Evolutionary conservation across 73 alveolate species (phyloP).

Genomic region (Stentor roeselii): DNA sequence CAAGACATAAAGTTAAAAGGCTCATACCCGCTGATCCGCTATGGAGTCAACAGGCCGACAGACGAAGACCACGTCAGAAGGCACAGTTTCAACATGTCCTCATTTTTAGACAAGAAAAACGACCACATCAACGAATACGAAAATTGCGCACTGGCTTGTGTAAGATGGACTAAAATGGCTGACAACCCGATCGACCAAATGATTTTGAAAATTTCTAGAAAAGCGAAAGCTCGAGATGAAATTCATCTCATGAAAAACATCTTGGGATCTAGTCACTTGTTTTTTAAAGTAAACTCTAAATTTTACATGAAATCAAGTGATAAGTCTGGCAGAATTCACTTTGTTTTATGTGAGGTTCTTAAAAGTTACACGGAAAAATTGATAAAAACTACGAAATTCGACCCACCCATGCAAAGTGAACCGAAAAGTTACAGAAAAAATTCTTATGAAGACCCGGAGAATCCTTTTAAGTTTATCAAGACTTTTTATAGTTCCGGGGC

Average conservation of each 20-base stretch:
- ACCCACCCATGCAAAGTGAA: neutral
- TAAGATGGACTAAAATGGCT: neutral
- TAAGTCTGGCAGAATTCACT: neutral
- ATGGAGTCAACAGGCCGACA: neutral
- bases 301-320: neutral
- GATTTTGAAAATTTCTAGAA: neutral
- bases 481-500: slow-evolving; percentile 12
- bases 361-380: neutral
- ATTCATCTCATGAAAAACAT: neutral
- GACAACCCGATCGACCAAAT: neutral
- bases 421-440: neutral
- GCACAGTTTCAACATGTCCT: neutral
- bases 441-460: neutral
- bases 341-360: neutral
- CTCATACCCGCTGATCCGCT: neutral
- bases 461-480: neutral
- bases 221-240: slow-evolving; percentile 5
- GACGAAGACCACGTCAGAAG: neutral
- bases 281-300: neutral
- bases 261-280: neutral
- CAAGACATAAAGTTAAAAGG: neutral
- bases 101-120: neutral
- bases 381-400: neutral
- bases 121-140: neutral
- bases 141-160: slow-evolving; percentile 7